phyloP scores from a whole-genome alignment of 805 yeast genomes.

The Starmerella asiatica region DNA sequence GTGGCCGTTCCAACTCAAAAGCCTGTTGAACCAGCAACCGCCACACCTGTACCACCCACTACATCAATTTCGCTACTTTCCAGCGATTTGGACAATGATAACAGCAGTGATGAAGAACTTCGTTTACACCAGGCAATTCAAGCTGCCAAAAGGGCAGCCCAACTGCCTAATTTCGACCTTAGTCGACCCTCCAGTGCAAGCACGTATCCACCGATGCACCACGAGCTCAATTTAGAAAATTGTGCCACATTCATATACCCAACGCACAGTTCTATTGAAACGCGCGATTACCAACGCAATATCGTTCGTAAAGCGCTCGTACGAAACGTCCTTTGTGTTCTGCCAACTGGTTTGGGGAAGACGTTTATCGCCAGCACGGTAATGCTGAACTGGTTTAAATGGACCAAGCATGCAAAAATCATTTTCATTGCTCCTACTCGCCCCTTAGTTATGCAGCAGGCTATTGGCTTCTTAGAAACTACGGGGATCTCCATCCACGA shows the following conservation, averaged over 20 bases:
- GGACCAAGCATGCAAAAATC: conserved; percentile 71
- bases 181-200: conserved; percentile 1
- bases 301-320: conserved; percentile 62
- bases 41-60: too few species aligned
- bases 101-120: too few species aligned
- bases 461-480: conserved; percentile 76
- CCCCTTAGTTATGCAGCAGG: conserved; percentile 92
- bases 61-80: too few species aligned
- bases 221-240: conserved; percentile 32
- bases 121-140: too few species aligned
- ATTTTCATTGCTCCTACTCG: conserved; percentile 95
- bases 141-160: too few species aligned
- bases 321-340: conserved; percentile 68
- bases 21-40: too few species aligned
- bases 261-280: conserved; percentile 46
- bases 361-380: conserved; percentile 92
- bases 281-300: conserved; percentile 78
- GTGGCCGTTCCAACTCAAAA: too few species aligned
- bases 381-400: conserved; percentile 74
- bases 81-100: too few species aligned
- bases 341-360: conserved; percentile 96
- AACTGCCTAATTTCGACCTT: background rate
- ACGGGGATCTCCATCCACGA: conserved; percentile 68
- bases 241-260: conserved; percentile 60
- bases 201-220: conserved; percentile 21